These are phyloP conservation scores for Ustilaginoidea virens DNA, from an alignment of 2,329 filamentous ascomycete species.

Conservation along the genomic window DNA sequence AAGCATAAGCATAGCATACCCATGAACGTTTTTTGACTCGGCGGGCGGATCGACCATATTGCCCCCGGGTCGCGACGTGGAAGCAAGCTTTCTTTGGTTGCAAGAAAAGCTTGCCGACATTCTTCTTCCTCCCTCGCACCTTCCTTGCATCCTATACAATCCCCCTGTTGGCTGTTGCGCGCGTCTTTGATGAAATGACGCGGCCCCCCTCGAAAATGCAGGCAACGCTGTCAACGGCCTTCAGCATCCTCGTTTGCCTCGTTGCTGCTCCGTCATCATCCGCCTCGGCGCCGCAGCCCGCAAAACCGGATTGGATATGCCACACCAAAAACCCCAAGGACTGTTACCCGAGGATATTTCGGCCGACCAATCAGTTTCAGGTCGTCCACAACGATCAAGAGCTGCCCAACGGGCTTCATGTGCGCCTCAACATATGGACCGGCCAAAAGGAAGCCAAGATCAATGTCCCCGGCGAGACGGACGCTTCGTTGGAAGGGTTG, in stretches of 20 bases:
- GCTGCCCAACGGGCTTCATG: conserved; percentile 47
- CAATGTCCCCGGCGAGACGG: conserved; percentile 39
- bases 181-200: not conserved
- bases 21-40: too few species aligned
- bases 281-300: conserved; percentile 16
- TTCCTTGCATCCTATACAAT: too few species aligned
- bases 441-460: conserved; percentile 51
- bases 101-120: too few species aligned
- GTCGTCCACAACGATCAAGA: conserved; percentile 47
- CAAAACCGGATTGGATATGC: conserved; percentile 45
- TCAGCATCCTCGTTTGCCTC: conserved; percentile 14
- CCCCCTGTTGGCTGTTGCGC: too few species aligned
- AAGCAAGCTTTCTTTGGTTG: too few species aligned
- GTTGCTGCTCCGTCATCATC: conserved; percentile 10
- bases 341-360: conserved; percentile 51
- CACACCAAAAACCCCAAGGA: conserved; percentile 42
- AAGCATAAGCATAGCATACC: too few species aligned
- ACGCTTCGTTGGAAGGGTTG: conserved; percentile 31
- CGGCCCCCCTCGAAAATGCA: conserved; percentile 3
- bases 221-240: conserved; percentile 9
- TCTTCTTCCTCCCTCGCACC: not conserved
- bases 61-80: too few species aligned
- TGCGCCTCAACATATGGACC: conserved; percentile 48
- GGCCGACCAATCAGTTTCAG: conserved; percentile 50
- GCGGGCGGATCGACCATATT: too few species aligned